Percentiles rank a stretch among this genome's conserved stretches.
Evolutionary conservation across 805 yeast species (phyloP).

Genomic region (Yamadazyma tumulicola): DNA sequence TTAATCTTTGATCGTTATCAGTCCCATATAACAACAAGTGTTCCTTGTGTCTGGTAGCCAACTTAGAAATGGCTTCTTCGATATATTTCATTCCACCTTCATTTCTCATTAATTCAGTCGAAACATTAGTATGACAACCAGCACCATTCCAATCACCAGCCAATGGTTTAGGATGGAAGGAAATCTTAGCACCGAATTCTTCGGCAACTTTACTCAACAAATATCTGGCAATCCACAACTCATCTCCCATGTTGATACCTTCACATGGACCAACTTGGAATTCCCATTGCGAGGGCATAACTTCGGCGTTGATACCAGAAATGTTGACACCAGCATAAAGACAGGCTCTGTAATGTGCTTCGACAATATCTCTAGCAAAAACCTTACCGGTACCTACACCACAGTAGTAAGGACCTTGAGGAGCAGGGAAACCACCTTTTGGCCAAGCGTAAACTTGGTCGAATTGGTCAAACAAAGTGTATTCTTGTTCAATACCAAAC

Average conservation of each 20-base stretch:
- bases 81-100: slow-evolving; percentile 96
- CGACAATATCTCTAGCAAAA: slow-evolving; percentile 95
- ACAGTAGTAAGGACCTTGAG: slow-evolving; percentile 99
- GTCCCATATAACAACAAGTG: slow-evolving; percentile 94
- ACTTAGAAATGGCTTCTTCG: slow-evolving; percentile 88
- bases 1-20: slow-evolving; percentile 92
- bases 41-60: slow-evolving; percentile 94
- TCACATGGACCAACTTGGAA: slow-evolving; percentile 98
- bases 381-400: slow-evolving; percentile 99
- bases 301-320: slow-evolving; percentile 98
- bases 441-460: slow-evolving; percentile 98
- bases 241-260: slow-evolving; percentile 96
- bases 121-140: slow-evolving; percentile 99
- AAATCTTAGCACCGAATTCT: slow-evolving; percentile 97
- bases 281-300: slow-evolving; percentile 99
- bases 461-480: slow-evolving; percentile 89
- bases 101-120: slow-evolving; percentile 84
- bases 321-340: slow-evolving; percentile 85
- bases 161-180: slow-evolving; percentile 98
- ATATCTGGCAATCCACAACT: slow-evolving; percentile 94
- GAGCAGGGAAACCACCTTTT: slow-evolving; percentile 99
- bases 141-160: slow-evolving; percentile 99
- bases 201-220: slow-evolving; percentile 92
- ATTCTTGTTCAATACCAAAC: slow-evolving; percentile 99
- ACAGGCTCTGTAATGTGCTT: slow-evolving; percentile 99